Conservation (phyloP, 768 basidiomycete species). For the Phylloporus arenicola region DNA sequence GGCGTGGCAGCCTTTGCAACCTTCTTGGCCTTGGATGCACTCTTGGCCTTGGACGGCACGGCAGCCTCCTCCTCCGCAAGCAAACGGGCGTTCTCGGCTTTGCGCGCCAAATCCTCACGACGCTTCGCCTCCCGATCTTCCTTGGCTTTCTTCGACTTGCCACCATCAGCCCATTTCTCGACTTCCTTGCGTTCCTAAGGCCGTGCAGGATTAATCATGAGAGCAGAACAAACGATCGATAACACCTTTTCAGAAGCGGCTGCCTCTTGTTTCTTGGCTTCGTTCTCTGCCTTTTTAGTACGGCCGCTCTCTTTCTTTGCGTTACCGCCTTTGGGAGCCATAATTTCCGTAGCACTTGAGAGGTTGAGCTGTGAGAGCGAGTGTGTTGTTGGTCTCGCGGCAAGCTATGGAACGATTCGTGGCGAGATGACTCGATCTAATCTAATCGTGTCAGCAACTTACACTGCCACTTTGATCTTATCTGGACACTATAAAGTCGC, state of each 20-base stretch:
- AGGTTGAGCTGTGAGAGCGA: conserved; percentile 4
- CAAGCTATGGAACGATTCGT: neutral
- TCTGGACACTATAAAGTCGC: conserved; percentile 2
- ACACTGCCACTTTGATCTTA: conserved; percentile 25
- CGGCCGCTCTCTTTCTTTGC: conserved; percentile 88
- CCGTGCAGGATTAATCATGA: conserved; percentile 2
- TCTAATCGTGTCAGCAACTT: conserved; percentile 8
- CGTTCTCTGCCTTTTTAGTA: conserved; percentile 90
- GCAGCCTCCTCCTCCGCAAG: conserved; percentile 84
- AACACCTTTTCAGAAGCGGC: conserved; percentile 56
- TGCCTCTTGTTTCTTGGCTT: conserved; percentile 68
- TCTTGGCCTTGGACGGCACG: conserved; percentile 52
- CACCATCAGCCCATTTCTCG: conserved; percentile 58
- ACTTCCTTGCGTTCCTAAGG: conserved; percentile 68
- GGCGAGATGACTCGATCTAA: conserved; percentile 18
- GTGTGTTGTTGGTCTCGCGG: neutral
- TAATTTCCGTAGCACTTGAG: conserved; percentile 23
- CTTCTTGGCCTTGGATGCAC: conserved; percentile 65
- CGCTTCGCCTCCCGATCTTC: conserved; percentile 79
- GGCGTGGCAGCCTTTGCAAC: conserved; percentile 47
- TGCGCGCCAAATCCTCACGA: conserved; percentile 74
- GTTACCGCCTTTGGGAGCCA: conserved; percentile 87
- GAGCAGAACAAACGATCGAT: neutral
- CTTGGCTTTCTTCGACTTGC: conserved; percentile 62
- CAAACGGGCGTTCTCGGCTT: conserved; percentile 78